Conservation (phyloP, 140 eudicot genomes). For the Bidens hawaiensis region DNA sequence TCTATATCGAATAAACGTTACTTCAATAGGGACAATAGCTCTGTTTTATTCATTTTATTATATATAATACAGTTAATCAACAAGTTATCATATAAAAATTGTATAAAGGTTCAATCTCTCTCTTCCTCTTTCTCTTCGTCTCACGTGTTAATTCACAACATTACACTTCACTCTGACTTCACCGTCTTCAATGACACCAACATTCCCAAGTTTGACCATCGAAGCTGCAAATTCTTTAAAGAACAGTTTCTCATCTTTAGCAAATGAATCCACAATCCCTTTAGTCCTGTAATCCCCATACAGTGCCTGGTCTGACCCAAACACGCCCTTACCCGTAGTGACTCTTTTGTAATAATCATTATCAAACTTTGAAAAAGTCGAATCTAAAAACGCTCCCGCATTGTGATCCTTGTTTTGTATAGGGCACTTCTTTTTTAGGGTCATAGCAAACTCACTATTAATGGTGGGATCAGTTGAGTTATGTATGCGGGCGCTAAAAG, state of each 20-base stretch:
- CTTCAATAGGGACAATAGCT: conserved; percentile 2
- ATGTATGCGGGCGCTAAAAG: conserved; percentile 50
- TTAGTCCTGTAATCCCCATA: conserved; percentile 54
- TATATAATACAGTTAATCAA: no score
- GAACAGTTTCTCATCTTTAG: conserved; percentile 56
- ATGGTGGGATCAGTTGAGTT: conserved; percentile 61
- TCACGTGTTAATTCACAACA: conserved; percentile 36
- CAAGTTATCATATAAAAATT: neutral
- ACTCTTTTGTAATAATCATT: conserved; percentile 61
- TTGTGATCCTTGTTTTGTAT: conserved; percentile 39
- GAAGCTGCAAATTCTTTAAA: conserved; percentile 68
- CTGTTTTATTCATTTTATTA: conserved; percentile 12
- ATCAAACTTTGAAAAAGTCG: conserved; percentile 66
- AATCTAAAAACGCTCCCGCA: conserved; percentile 70
- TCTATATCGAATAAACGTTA: neutral
- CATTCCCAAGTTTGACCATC: conserved; percentile 76
- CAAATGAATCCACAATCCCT: conserved; percentile 63
- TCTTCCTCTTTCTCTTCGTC: neutral
- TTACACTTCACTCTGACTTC: conserved; percentile 60
- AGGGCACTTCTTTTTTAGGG: conserved; percentile 57
- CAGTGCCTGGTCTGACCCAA: conserved; percentile 63
- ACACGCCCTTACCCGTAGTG: conserved; percentile 58
- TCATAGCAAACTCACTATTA: conserved; percentile 39
- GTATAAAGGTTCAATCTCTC: neutral
- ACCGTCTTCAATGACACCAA: conserved; percentile 56